Conservation (phyloP, 1,284 basidiomycete genomes). For the Coniophora puteana region DNA sequence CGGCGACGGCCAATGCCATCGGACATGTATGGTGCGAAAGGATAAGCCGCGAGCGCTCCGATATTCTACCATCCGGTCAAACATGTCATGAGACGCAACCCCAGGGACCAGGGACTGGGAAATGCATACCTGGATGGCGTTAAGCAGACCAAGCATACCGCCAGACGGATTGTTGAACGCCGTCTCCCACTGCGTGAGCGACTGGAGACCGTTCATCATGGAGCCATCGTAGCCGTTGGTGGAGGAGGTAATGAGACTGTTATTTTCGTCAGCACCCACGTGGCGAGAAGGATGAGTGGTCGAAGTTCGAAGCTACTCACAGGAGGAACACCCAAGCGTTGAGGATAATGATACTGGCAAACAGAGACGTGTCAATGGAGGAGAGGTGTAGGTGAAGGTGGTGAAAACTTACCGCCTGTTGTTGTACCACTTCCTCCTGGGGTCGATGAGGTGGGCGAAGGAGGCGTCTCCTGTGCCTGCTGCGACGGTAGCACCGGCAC, state of each 20-base stretch:
- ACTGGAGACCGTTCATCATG: constrained; percentile 77
- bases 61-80: constrained; percentile 46
- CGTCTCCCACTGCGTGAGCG: constrained; percentile 53
- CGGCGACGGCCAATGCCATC: constrained; percentile 64
- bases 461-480: constrained; percentile 28
- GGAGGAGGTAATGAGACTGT: constrained; percentile 69
- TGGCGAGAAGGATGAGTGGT: neutral
- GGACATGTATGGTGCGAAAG: constrained; percentile 67
- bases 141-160: constrained; percentile 63
- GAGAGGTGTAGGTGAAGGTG: neutral
- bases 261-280: no score
- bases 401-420: constrained; percentile 51
- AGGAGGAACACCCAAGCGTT: constrained; percentile 68
- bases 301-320: constrained; percentile 31
- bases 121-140: constrained; percentile 63
- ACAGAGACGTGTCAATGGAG: constrained; percentile 6
- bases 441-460: constrained; percentile 58
- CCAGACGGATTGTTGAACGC: constrained; percentile 56
- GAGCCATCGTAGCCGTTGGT: constrained; percentile 76
- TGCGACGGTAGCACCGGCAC: constrained; percentile 40
- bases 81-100: neutral
- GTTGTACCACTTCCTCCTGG: constrained; percentile 67
- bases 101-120: constrained; percentile 1
- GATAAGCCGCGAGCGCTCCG: constrained; percentile 60
- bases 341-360: constrained; percentile 51